Evolutionary conservation across 2,329 filamentous ascomycete species (phyloP).

Genomic region (Ramichloridium luteum): DNA sequence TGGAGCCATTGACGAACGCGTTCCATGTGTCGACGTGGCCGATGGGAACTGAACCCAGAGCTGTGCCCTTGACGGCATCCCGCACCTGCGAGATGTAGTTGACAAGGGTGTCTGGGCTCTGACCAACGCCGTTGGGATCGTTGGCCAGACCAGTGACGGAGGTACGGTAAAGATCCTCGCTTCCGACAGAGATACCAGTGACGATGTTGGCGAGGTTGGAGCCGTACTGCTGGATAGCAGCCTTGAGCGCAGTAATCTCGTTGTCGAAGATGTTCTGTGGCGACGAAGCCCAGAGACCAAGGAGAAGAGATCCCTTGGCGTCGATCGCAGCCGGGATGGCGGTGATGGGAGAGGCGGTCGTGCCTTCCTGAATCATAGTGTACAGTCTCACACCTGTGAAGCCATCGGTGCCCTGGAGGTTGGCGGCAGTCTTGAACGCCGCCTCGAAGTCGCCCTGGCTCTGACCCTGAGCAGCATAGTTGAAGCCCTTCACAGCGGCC

Average conservation of each 20-base stretch:
- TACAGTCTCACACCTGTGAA: slow-evolving; percentile 42
- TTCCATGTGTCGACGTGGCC: slow-evolving; percentile 55
- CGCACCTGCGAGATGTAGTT: slow-evolving; percentile 40
- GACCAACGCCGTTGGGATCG: neutral
- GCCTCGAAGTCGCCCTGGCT: slow-evolving; percentile 53
- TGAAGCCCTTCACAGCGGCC: slow-evolving; percentile 50
- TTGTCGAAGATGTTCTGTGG: slow-evolving; percentile 36
- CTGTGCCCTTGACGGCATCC: slow-evolving; percentile 38
- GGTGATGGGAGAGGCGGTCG: slow-evolving; percentile 50
- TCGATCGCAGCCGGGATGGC: slow-evolving; percentile 71
- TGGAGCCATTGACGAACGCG: slow-evolving; percentile 42
- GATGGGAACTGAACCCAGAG: slow-evolving; percentile 38
- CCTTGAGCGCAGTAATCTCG: slow-evolving; percentile 49
- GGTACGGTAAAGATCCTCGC: slow-evolving; percentile 54
- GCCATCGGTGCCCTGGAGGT: slow-evolving; percentile 44
- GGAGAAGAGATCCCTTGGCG: slow-evolving; percentile 59
- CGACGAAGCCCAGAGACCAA: slow-evolving; percentile 49
- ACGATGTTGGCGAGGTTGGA: slow-evolving; percentile 47
- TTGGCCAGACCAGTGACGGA: slow-evolving; percentile 25
- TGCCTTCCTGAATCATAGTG: slow-evolving; percentile 47
- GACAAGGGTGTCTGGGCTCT: slow-evolving; percentile 29
- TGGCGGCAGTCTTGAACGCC: slow-evolving; percentile 55
- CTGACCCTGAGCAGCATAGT: slow-evolving; percentile 56
- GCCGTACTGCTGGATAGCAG: slow-evolving; percentile 44
- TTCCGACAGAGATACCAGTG: slow-evolving; percentile 53